These are phyloP conservation scores for Rubus idaeus DNA, from an alignment of 306 rosid genomes.

Conservation along the genomic window DNA sequence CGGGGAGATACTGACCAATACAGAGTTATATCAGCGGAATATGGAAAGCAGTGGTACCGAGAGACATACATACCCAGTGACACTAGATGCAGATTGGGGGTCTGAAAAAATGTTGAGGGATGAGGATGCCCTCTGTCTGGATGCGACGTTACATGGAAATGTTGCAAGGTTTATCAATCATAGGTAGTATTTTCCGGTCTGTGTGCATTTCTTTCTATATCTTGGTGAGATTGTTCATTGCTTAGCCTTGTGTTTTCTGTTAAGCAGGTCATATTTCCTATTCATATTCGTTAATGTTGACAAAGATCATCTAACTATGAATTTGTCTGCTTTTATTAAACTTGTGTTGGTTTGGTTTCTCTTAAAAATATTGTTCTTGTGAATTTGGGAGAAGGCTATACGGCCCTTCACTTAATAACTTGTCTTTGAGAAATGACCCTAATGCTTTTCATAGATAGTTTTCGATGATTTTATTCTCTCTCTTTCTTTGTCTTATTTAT, in stretches of 20 bases:
- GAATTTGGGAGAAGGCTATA: neutral
- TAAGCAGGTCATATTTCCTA: neutral
- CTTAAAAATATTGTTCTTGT: neutral
- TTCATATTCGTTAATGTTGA: neutral
- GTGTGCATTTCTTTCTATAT: neutral
- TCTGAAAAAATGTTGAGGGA: constrained; percentile 67
- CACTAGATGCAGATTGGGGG: constrained; percentile 94
- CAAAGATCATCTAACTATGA: neutral
- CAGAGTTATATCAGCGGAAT: constrained; percentile 67
- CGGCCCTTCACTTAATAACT: neutral
- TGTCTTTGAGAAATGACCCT: neutral
- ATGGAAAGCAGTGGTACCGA: constrained; percentile 39
- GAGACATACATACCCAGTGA: constrained; percentile 87
- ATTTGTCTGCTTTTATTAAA: neutral
- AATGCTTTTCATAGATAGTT: neutral
- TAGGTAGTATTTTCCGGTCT: constrained; percentile 43
- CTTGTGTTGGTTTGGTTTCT: neutral
- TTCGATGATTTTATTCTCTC: neutral
- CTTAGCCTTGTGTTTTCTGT: neutral
- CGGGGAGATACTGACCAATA: constrained; percentile 85
- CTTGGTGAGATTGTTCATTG: neutral
- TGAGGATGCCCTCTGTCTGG: constrained; percentile 91
- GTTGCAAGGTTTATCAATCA: constrained; percentile 95
- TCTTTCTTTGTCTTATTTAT: neutral
- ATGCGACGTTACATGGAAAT: constrained; percentile 82